Base-by-base conservation (phyloP, 2,329 filamentous ascomycete species). In the Aspergillus novofumigatus region DNA sequence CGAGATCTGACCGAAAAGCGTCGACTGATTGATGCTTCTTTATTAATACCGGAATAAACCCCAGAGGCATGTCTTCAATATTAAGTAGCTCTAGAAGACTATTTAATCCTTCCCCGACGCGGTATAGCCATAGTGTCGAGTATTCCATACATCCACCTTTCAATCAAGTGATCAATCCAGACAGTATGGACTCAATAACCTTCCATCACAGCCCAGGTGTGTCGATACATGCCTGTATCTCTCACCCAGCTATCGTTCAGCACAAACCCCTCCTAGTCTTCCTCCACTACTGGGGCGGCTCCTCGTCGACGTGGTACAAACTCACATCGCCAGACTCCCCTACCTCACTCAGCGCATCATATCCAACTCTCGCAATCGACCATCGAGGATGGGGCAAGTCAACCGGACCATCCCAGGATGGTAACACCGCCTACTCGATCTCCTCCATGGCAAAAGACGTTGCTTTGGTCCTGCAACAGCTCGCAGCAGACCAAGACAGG, bases 261-360 rank as follows among this genome's bases (percentile, higher is more conserved):
- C n/a, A 51, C 1, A 63, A 62, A 28, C 61, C 67, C 8, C 57
- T 69, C 4, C 53, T 71, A 0, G 53, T 75, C 51, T 76, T 77
- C 50, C 62, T 75, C 8, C 73, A 77, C 55, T 75, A 73, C 65
- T 77, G 70, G 71, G 73, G 72, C 17, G 73, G 73, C 32, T 75
- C 70, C 7, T 69, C 69, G 8, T 57, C 57, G 1, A 75, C 71
- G 6, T 77, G 69, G 67, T 48, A 56, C 58, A 68, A 65, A 28
- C 59, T 69, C 38, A 69, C 61, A 25, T 62, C 62, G 20, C 52
- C 52, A 0, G 49, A 59, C n/a, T 67, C 62, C 0, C 52, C 59
- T 0, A 59, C 56, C 11, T 60, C 63, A 1, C 25, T 69, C 17
- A 57, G 53, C 45, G 25, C 56, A 1, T 7, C 52, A 0, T 68